A percentile compares a stretch with the other conserved stretches of the same genome.
Conservation (phyloP, 306 rosid genomes). For the Pterocarpus macrocarpus region DNA sequence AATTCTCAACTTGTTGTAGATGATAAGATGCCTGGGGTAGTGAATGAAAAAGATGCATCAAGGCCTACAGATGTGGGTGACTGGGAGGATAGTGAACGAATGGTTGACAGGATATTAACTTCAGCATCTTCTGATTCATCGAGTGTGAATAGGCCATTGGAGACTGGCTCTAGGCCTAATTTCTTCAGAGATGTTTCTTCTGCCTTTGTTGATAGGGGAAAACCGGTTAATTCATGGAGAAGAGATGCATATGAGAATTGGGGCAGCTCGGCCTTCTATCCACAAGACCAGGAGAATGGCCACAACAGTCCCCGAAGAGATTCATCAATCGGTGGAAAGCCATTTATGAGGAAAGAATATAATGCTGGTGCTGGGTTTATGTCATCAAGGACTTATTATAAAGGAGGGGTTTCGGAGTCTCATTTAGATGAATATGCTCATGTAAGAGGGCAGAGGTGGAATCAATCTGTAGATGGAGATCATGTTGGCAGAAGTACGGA, state of each 20-base stretch:
- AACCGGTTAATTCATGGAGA: conserved; percentile 78
- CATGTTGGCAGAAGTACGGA: conserved; percentile 70
- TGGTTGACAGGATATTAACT: conserved; percentile 85
- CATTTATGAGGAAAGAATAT: conserved; percentile 71
- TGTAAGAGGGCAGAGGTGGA: conserved; percentile 75
- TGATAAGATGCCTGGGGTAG: conserved; percentile 54
- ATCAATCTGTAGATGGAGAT: conserved; percentile 73
- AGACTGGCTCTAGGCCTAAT: conserved; percentile 72
- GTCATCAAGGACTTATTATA: conserved; percentile 64
- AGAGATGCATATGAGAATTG: conserved; percentile 80
- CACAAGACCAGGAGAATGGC: conserved; percentile 70
- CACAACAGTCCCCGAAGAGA: conserved; percentile 67
- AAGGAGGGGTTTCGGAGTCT: conserved; percentile 68
- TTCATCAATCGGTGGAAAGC: conserved; percentile 67
- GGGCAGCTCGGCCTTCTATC: conserved; percentile 62
- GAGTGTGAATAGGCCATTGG: conserved; percentile 70
- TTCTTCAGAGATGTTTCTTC: conserved; percentile 68
- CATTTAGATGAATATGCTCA: conserved; percentile 69
- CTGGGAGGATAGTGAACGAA: conserved; percentile 96
- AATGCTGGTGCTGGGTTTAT: conserved; percentile 67
- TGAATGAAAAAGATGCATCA: conserved; percentile 67
- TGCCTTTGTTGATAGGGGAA: conserved; percentile 72
- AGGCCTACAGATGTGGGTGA: conserved; percentile 71
- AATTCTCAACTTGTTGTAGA: conserved; percentile 56
- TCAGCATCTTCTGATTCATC: conserved; percentile 91